Percentiles rank a stretch among this genome's conserved stretches.
phyloP scores from a whole-genome alignment of 495 filamentous ascomycete genomes.

The Neurospora hispaniola region DNA sequence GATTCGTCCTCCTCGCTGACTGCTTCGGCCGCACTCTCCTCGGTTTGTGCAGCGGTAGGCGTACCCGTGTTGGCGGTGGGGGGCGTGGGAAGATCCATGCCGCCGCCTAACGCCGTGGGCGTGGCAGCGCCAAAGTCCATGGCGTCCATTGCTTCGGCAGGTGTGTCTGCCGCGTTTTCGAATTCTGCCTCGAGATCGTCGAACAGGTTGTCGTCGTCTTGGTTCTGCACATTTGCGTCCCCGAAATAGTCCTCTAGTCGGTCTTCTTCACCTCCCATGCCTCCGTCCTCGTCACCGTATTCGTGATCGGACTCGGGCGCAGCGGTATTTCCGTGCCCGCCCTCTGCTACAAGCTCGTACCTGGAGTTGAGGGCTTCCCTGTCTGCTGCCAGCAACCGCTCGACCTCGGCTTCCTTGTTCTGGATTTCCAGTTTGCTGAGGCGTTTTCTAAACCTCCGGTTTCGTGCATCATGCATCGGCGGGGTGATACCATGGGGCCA shows the following conservation, averaged over 20 bases:
- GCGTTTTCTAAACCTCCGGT: constrained; percentile 75
- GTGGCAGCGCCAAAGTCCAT: constrained; percentile 10
- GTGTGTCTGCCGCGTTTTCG: constrained; percentile 19
- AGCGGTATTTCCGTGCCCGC: constrained; percentile 30
- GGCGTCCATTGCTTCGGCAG: constrained; percentile 15
- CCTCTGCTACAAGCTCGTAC: constrained; percentile 55
- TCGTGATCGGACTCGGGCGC: constrained; percentile 37
- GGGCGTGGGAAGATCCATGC: constrained; percentile 28
- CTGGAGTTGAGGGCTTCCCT: constrained; percentile 41
- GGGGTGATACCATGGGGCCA: constrained; percentile 91
- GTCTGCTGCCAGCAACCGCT: constrained; percentile 64
- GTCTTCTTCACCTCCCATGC: constrained; percentile 38
- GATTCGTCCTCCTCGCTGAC: constrained; percentile 41
- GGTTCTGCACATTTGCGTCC: background rate
- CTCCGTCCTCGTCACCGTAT: constrained; percentile 48
- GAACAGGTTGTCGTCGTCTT: constrained; percentile 23
- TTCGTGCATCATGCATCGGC: constrained; percentile 76
- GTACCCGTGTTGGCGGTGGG: constrained; percentile 23
- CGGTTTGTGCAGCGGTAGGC: constrained; percentile 13
- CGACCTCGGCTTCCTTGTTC: constrained; percentile 73
- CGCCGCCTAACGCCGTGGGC: constrained; percentile 17
- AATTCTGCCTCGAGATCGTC: constrained; percentile 33
- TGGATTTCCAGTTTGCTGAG: constrained; percentile 78
- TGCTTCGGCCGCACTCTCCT: constrained; percentile 26
- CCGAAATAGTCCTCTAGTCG: constrained; percentile 10